Base-by-base conservation (phyloP, 331 rosid genomes). In the Cucumis variabilis region DNA sequence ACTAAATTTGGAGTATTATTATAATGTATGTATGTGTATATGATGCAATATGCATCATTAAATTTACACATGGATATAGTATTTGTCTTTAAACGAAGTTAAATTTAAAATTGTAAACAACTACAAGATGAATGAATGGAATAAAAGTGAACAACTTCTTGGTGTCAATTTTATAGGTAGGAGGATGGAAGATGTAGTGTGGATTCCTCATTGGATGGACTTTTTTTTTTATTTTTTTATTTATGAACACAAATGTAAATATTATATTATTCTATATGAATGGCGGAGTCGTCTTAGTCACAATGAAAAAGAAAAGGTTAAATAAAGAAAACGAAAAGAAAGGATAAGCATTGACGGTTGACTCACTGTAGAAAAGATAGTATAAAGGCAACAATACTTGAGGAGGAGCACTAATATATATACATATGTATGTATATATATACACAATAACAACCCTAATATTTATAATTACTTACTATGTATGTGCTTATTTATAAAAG, bases 281-380 rank as follows among this genome's bases (percentile, higher is more conserved):
- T 8, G 65, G 10, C 65, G 7, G 65, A 13, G 23, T 58, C 23
- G 65, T 8, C 65, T 58, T 16, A 58, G 65, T 58, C 65, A 58
- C 65, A 13, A 53, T 13, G 60, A 16, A 74, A 19, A 69, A n/a
- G n/a, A 14, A 69, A 69, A 33, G 37, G 37, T 33, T 33, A 33
- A 33, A 33, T 33, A 33, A 33, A 33, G 37, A 33, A 33, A 33
- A 33, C 2, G 27, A 3, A 71, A 76, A 6, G 1, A 21, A 12
- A 75, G 83, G 83, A 77, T 77, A 77, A 77, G 83, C 83, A 77
- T 77, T 77, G 83, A 77, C 63, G 83, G 83, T 77, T 77, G 83
- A 77, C 83, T 77, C 63, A 24, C 83, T 77, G 65, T 77, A 21
- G 37, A 72, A n/a, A 46, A 13, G 63, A 50, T 4, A 21, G 55